Base-by-base conservation (phyloP, 139 green algal species). In the Yamagishiella unicocca region DNA sequence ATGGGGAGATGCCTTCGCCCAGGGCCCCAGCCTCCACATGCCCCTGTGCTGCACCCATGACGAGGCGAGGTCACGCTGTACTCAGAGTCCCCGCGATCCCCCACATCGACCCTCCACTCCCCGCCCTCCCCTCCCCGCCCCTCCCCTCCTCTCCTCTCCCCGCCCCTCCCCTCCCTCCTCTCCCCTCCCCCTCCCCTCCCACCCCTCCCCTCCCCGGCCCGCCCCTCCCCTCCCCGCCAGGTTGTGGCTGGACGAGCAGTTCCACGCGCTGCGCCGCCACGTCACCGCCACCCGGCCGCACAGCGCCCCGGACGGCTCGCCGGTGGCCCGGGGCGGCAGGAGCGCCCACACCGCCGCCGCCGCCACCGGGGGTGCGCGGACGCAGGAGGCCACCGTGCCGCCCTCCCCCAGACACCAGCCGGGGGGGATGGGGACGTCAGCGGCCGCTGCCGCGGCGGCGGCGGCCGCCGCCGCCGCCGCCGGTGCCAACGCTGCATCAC, bases 161-260 rank as follows among this genome's bases (percentile, higher is more conserved):
- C 31, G 9, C 66, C 31, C 8, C 31, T 14, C 66, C 66, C 27
- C 33, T 74, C 17, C 5, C 6, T 9, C 66, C n/a, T 14, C 8
- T 12, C 66, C 66, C 17, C 17, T 58, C 14, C 50, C n/a, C n/a
- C n/a, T 58, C 50, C 62, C 62, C 17, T 40, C 43, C 73, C n/a
- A 6, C 45, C 43, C n/a, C 43, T 12, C 9, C 43, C 12, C 31
- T 14, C 73, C 8, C 42, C 73, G n/a, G 29, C 12, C 43, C 14
- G 12, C 42, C 22, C 43, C 73, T 2, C 45, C 35, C 24, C 45
- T 83, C 4, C n/a, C 45, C 53, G 3, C 62, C 27, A 42, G 45
- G 25, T 42, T 77, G 27, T 89, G 84, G 84, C 42, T 89, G 31
- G 84, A 89, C 14, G 74, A 82, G 54, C 84, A 89, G 83, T 55